Conservation (phyloP, 2,329 filamentous ascomycete genomes). For the Aspergillus sp. region DNA sequence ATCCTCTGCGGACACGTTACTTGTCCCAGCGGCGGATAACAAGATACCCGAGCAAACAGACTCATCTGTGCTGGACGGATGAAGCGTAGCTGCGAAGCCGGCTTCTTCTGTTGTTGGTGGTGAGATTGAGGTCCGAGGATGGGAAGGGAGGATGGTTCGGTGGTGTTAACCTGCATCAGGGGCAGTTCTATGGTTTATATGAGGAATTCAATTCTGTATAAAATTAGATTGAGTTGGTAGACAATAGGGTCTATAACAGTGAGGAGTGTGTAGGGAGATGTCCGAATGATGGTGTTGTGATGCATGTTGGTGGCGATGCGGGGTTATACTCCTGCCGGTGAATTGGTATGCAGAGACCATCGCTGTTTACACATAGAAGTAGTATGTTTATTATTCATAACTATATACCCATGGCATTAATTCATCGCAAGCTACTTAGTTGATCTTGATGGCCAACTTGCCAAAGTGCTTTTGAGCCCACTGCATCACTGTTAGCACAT, state of each 20-base stretch:
- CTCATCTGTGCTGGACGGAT: constrained; percentile 36
- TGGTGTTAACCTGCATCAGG: constrained; percentile 9
- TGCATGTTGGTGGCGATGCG: constrained; percentile 1
- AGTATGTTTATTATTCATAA: background rate
- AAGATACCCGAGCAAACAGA: constrained; percentile 51
- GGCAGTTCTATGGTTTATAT: background rate
- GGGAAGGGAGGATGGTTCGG: constrained; percentile 14
- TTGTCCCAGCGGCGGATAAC: constrained; percentile 68
- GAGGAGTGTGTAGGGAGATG: background rate
- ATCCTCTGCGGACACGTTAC: constrained; percentile 53
- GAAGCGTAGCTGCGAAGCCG: constrained; percentile 25
- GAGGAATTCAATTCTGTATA: background rate
- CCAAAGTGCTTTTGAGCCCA: constrained; percentile 51
- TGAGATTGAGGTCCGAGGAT: constrained; percentile 9
- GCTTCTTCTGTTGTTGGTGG: background rate
- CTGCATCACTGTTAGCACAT: constrained; percentile 19
- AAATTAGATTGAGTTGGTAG: background rate
- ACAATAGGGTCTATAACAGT: background rate
- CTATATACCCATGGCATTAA: background rate
- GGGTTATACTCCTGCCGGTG: background rate
- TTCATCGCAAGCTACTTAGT: constrained; percentile 12
- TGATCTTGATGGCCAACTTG: constrained; percentile 46
- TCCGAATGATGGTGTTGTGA: constrained; percentile 4
- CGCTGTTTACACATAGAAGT: too few relatives aligned
- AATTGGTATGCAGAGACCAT: too few relatives aligned